phyloP scores from a whole-genome alignment of 177 flowering plant genomes.

The Vitis hybrid region DNA sequence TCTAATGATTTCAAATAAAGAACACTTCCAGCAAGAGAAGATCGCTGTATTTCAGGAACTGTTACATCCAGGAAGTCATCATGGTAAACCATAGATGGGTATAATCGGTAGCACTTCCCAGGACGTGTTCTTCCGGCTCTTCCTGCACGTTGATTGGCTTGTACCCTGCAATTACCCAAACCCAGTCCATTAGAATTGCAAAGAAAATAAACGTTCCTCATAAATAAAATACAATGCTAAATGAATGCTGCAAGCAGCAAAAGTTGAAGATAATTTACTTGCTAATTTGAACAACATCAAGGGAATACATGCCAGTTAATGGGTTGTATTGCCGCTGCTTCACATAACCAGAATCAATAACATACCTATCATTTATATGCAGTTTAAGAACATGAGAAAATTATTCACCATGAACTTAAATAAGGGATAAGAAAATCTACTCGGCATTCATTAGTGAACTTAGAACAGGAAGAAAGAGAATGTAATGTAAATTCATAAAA shows the following conservation, averaged over 20 bases:
- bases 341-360: constrained; percentile 94
- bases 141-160: constrained; percentile 97
- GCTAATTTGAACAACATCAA: constrained; percentile 93
- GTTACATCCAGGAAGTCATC: constrained; percentile 86
- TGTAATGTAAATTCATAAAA: not conserved
- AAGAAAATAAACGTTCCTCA: not conserved
- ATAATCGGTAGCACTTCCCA: constrained; percentile 92
- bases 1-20: constrained; percentile 93
- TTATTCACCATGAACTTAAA: constrained; percentile 2
- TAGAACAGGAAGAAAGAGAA: not conserved
- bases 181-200: not conserved
- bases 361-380: constrained; percentile 56
- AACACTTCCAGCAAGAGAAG: constrained; percentile 95
- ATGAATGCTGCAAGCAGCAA: not conserved
- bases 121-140: constrained; percentile 97
- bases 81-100: constrained; percentile 63
- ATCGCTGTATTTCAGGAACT: constrained; percentile 89
- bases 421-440: not conserved
- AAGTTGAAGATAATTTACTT: constrained; percentile 39
- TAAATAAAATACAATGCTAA: not conserved
- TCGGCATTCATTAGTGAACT: not conserved
- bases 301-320: constrained; percentile 94
- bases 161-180: constrained; percentile 57
- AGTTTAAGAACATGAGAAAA: constrained; percentile 5
- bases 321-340: constrained; percentile 97